phyloP scores from a whole-genome alignment of 2,329 filamentous ascomycete genomes.

The Coleophoma cylindrospora region DNA sequence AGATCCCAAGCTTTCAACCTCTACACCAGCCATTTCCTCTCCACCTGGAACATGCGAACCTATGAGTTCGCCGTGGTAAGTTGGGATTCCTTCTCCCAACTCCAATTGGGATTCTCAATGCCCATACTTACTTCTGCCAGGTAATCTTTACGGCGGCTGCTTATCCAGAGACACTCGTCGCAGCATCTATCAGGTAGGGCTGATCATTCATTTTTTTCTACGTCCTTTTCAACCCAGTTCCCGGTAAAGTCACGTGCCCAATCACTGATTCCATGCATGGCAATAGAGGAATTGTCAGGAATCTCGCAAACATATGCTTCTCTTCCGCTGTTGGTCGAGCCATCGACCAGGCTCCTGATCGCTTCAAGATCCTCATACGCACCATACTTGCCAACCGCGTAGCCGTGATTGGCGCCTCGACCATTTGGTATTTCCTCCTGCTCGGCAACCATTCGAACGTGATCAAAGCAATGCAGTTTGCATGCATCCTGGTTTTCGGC shows the following conservation, averaged over 20 bases:
- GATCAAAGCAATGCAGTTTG: constrained; percentile 19
- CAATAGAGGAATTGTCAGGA: constrained; percentile 27
- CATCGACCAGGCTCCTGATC: constrained; percentile 33
- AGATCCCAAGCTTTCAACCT: constrained; percentile 32
- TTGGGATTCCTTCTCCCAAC: neutral
- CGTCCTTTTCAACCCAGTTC: neutral
- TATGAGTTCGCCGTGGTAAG: constrained; percentile 44
- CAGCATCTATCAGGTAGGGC: constrained; percentile 31
- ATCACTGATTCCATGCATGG: neutral
- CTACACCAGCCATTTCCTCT: constrained; percentile 49
- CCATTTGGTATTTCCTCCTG: constrained; percentile 29
- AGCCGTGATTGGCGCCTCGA: constrained; percentile 33
- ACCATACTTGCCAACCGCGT: constrained; percentile 36
- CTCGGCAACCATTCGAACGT: constrained; percentile 15
- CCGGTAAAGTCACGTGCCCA: too few relatives aligned
- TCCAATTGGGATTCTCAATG: too few relatives aligned
- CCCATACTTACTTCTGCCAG: constrained; percentile 16
- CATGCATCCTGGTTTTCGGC: constrained; percentile 30
- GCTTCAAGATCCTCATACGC: constrained; percentile 33
- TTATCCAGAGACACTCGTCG: constrained; percentile 35
- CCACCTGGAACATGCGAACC: constrained; percentile 51
- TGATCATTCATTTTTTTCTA: neutral
- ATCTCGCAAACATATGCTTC: constrained; percentile 33
- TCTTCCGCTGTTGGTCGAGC: constrained; percentile 36
- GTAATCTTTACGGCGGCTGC: constrained; percentile 48